A percentile compares a stretch with the other conserved stretches of the same genome.
Conservation (phyloP, 2,329 filamentous ascomycete species). For the Kalmusia sp. region DNA sequence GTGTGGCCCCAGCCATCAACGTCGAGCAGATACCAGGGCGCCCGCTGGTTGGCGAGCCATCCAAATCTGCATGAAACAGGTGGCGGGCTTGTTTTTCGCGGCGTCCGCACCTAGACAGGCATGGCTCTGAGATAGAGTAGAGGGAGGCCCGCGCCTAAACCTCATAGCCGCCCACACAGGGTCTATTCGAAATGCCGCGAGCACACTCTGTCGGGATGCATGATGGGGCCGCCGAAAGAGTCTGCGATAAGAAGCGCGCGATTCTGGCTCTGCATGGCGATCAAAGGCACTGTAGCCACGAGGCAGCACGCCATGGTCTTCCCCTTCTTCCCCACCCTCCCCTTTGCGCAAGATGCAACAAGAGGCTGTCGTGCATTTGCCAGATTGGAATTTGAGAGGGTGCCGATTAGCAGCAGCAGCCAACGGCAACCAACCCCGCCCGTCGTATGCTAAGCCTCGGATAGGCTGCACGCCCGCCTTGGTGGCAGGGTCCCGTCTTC, state of each 20-base stretch:
- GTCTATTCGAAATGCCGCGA: neutral
- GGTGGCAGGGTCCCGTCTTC: neutral
- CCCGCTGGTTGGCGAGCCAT: conserved; percentile 6
- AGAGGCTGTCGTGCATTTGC: conserved; percentile 1
- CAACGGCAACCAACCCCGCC: conserved; percentile 1
- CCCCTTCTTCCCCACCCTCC: neutral
- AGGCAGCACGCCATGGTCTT: conserved; percentile 6
- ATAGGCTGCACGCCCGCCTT: neutral
- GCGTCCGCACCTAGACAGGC: neutral
- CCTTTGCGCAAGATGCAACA: neutral
- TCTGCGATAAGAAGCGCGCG: neutral
- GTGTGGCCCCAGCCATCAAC: neutral
- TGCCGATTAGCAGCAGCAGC: neutral
- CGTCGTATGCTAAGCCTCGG: conserved; percentile 5
- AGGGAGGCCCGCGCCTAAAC: too few relatives aligned
- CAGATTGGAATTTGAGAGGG: neutral
- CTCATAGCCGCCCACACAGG: neutral
- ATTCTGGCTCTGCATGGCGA: neutral
- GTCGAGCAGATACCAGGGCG: conserved; percentile 5
- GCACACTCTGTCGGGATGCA: neutral
- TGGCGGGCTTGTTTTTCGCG: conserved; percentile 10
- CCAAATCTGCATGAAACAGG: conserved; percentile 1
- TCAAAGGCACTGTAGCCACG: neutral
- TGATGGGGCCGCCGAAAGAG: neutral
- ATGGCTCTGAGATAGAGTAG: neutral